phyloP scores from a whole-genome alignment of 495 filamentous ascomycete genomes.

The Immersiella caudata region DNA sequence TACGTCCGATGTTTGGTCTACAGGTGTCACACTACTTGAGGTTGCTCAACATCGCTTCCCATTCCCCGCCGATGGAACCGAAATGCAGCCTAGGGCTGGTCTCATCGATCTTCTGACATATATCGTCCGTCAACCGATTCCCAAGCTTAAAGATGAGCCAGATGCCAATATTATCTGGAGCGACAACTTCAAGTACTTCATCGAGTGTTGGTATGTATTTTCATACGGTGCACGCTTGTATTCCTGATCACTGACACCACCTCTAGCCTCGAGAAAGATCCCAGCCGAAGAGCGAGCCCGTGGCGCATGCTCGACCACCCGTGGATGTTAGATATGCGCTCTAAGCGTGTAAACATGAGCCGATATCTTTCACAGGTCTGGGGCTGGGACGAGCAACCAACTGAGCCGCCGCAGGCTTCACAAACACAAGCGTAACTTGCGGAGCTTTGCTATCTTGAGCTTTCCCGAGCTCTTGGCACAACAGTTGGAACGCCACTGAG shows the following conservation, averaged over 20 bases:
- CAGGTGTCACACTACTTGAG: constrained; percentile 93
- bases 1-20: constrained; percentile 96
- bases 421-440: not conserved
- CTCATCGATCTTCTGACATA: constrained; percentile 95
- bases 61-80: constrained; percentile 94
- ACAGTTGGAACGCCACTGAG: not conserved
- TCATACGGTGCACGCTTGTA: not conserved
- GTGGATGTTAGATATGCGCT: constrained; percentile 95
- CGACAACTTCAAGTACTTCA: constrained; percentile 97
- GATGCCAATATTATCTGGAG: constrained; percentile 82
- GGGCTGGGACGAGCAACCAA: constrained; percentile 72
- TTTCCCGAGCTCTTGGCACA: not conserved
- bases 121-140: constrained; percentile 94
- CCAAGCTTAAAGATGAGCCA: constrained; percentile 93
- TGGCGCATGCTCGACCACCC: constrained; percentile 99
- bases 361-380: constrained; percentile 90
- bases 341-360: constrained; percentile 95
- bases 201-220: constrained; percentile 92
- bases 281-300: constrained; percentile 79
- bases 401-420: not conserved
- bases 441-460: not conserved
- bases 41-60: constrained; percentile 98
- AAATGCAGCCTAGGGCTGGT: constrained; percentile 81
- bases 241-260: constrained; percentile 11
- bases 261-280: constrained; percentile 88